phyloP scores from a whole-genome alignment of 371 early-diverging fungal species.

The Apophysomyces variabilis region DNA sequence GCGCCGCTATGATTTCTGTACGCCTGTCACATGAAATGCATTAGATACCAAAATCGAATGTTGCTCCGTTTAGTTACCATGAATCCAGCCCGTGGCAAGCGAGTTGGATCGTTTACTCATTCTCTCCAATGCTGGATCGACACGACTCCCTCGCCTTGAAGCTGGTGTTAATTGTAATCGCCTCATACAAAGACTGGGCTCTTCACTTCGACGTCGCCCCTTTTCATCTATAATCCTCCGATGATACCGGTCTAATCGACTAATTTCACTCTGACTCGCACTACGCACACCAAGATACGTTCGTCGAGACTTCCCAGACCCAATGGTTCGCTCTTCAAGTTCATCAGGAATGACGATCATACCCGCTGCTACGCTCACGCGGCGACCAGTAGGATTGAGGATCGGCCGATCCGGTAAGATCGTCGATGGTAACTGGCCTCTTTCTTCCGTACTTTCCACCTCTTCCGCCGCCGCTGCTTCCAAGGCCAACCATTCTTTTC shows the following conservation, averaged over 20 bases:
- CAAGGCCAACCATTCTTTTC: conserved; percentile 41
- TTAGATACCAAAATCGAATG: background rate
- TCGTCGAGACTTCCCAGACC: conserved; percentile 36
- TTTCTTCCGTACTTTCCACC: conserved; percentile 12
- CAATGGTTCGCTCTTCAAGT: conserved; percentile 47
- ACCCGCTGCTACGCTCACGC: conserved; percentile 63
- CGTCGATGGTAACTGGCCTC: conserved; percentile 32
- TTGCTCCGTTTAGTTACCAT: background rate
- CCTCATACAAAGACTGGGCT: conserved; percentile 31
- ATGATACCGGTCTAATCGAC: conserved; percentile 7
- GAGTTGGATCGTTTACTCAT: conserved; percentile 1
- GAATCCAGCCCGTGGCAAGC: conserved; percentile 7
- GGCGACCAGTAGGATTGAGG: conserved; percentile 51
- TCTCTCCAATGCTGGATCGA: conserved; percentile 4
- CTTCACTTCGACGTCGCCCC: conserved; percentile 45
- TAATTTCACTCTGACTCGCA: conserved; percentile 42
- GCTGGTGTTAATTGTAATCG: conserved; percentile 14
- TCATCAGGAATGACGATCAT: conserved; percentile 58
- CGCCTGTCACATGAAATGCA: no score
- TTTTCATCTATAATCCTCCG: conserved; percentile 19
- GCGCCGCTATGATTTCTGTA: no score
- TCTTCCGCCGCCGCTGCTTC: conserved; percentile 17
- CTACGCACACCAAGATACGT: conserved; percentile 51
- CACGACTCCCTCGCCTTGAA: conserved; percentile 10
- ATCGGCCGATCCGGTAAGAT: conserved; percentile 45